Percentiles rank a stretch among this genome's conserved stretches.
These are phyloP conservation scores for Sporothrix pseudoabietina DNA, from an alignment of 2,329 filamentous ascomycete species.

Conservation along the genomic window DNA sequence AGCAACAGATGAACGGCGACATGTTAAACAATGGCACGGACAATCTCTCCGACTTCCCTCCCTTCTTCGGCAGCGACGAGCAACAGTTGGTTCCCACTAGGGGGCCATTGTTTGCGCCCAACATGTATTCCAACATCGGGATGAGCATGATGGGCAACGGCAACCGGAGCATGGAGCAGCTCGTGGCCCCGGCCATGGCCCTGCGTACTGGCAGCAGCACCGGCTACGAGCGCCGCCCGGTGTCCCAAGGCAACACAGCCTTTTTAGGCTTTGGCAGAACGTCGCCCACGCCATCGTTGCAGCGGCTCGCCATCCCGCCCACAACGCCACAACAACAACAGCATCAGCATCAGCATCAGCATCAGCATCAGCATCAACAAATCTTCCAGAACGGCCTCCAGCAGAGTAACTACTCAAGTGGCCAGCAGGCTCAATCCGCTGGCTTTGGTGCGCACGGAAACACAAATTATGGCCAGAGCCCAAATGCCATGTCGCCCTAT, in stretches of 20 bases:
- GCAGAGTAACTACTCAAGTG: background rate
- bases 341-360: too few species aligned
- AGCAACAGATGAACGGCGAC: too few species aligned
- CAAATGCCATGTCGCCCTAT: background rate
- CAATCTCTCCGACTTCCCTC: background rate
- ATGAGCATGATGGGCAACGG: background rate
- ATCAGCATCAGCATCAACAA: background rate
- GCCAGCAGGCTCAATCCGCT: background rate
- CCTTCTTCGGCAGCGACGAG: background rate
- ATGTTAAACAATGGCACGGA: constrained; percentile 10
- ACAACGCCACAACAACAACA: background rate
- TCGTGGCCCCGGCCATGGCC: constrained; percentile 4
- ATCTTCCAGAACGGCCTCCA: background rate
- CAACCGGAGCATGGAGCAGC: background rate
- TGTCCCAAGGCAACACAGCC: background rate
- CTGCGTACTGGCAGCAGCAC: background rate
- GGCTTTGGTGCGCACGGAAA: background rate
- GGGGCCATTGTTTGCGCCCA: background rate
- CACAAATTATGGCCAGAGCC: background rate
- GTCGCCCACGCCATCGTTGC: background rate
- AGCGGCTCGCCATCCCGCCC: background rate
- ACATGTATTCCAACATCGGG: background rate
- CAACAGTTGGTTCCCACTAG: background rate
- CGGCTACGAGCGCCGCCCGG: background rate
- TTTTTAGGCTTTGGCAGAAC: background rate